These are phyloP conservation scores for Erysiphe pulchra DNA, from an alignment of 2,329 filamentous ascomycete species.

Conservation along the genomic window DNA sequence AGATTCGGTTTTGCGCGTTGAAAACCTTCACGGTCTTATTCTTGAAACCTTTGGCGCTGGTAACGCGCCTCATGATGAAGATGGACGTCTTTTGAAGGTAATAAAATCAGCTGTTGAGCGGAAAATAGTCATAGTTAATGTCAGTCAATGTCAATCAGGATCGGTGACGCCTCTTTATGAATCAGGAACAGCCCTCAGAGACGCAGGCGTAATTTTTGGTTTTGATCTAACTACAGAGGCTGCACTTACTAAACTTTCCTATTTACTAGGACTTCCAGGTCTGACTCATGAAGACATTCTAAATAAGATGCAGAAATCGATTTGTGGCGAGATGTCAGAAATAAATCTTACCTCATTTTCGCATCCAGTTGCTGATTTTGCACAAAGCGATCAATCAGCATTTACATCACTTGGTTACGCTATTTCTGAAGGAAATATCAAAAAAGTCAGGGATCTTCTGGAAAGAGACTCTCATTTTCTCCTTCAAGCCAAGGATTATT, in stretches of 20 bases:
- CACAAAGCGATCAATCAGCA: slow-evolving; percentile 20
- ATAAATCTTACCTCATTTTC: slow-evolving; percentile 20
- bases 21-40: slow-evolving; percentile 37
- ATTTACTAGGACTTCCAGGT: slow-evolving; percentile 30
- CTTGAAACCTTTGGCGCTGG: slow-evolving; percentile 50
- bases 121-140: slow-evolving; percentile 46
- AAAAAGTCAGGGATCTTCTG: slow-evolving; percentile 13
- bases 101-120: slow-evolving; percentile 35
- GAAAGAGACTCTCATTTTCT: slow-evolving; percentile 10
- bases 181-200: slow-evolving; percentile 32
- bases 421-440: slow-evolving; percentile 30
- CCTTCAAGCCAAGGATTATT: slow-evolving; percentile 15
- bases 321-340: slow-evolving; percentile 40
- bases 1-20: slow-evolving; percentile 34
- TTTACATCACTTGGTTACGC: slow-evolving; percentile 36
- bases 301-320: slow-evolving; percentile 31
- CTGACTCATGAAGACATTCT: slow-evolving; percentile 31
- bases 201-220: slow-evolving; percentile 42
- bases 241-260: slow-evolving; percentile 13
- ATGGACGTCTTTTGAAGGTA: slow-evolving; percentile 29
- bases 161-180: slow-evolving; percentile 30
- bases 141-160: slow-evolving; percentile 35
- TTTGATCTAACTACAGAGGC: slow-evolving; percentile 40
- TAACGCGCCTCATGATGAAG: slow-evolving; percentile 40
- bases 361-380: slow-evolving; percentile 20